Base-by-base conservation (phyloP, 1,284 basidiomycete species). In the Microbotryum scabiosae region DNA sequence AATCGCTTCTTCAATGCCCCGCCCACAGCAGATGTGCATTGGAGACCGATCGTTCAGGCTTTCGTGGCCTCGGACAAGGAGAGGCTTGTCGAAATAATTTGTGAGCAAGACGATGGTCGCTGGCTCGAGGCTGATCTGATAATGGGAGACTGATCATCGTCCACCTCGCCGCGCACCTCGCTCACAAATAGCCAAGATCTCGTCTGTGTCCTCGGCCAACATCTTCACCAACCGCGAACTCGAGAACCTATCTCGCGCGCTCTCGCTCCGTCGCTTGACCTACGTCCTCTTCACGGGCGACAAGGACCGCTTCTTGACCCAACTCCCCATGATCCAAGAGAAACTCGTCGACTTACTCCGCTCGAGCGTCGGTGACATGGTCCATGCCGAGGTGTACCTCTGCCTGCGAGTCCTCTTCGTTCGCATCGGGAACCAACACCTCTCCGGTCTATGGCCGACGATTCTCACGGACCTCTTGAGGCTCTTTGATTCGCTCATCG, bases 371-470 rank as follows among this genome's bases (percentile, higher is more conserved):
- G 84, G 88, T 12, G 86, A 93, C 1, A 80, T 88, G 50, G 89
- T 97, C 0, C 90, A 94, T 72, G 87, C 87, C 67, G 94, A 98
- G 74, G 89, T 91, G 52, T 98, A 93, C 74, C 81, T 98, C 6
- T 97, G 92, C 73, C 83, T 98, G 56, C 82, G 96, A 10, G 87
- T 97, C 2, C 76, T 98, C 32, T 80, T 98, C 60, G 93, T 90
- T 72, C 85, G 96, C n/a, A 82, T 97, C 61, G 87, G 87, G 10
- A 83, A 88, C 5, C 88, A 94, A 70, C 96, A 97, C 73, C 74
- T 99, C 70, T 85, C 88, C 18, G 91, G 90, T 69, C 91, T 98
- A 75, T 98, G 96, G 96, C 94, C 96, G 1, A 88, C 97, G 36
- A 82, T 99, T 56, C 76, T 97, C 66, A 89, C 92, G 2, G 94